phyloP scores from a whole-genome alignment of 2,329 filamentous ascomycete species.

The Microsporum ferrugineum region DNA sequence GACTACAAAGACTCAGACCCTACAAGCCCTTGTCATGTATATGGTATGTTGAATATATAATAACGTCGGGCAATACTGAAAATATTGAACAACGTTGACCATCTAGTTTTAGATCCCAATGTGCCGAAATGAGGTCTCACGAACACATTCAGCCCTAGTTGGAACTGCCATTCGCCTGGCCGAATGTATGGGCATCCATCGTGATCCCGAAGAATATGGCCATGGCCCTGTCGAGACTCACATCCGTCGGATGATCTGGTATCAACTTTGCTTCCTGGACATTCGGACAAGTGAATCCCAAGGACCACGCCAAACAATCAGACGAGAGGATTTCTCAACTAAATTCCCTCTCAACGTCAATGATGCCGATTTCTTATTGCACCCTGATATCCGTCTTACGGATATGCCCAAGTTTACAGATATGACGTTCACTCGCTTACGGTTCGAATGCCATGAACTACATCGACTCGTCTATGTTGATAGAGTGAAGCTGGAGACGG shows the following conservation, averaged over 20 bases:
- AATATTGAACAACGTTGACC: slow-evolving; percentile 11
- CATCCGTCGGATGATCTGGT: slow-evolving; percentile 61
- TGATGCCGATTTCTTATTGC: slow-evolving; percentile 48
- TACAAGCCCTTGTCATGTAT: slow-evolving; percentile 69
- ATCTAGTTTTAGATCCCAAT: slow-evolving; percentile 49
- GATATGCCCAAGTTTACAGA: slow-evolving; percentile 52
- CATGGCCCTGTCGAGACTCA: slow-evolving; percentile 58
- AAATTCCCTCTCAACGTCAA: slow-evolving; percentile 60
- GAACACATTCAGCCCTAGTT: slow-evolving; percentile 60
- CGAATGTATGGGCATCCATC: slow-evolving; percentile 66
- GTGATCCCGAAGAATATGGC: slow-evolving; percentile 56
- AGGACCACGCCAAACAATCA: slow-evolving; percentile 58
- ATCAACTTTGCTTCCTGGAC: slow-evolving; percentile 67
- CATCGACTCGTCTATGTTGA: slow-evolving; percentile 60
- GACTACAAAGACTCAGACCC: slow-evolving; percentile 59
- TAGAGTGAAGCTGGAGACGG: slow-evolving; percentile 51
- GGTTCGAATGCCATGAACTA: slow-evolving; percentile 64
- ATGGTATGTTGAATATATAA: slow-evolving; percentile 40
- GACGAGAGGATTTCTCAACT: slow-evolving; percentile 65
- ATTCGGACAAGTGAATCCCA: slow-evolving; percentile 63
- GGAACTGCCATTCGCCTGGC: slow-evolving; percentile 62
- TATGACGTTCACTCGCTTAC: slow-evolving; percentile 55
- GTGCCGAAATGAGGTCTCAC: slow-evolving; percentile 59
- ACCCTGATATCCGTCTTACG: slow-evolving; percentile 32
- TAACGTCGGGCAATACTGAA: no score